Evolutionary conservation across 2,329 filamentous ascomycete genomes (phyloP).

Genomic region (Verticillium dahliae): DNA sequence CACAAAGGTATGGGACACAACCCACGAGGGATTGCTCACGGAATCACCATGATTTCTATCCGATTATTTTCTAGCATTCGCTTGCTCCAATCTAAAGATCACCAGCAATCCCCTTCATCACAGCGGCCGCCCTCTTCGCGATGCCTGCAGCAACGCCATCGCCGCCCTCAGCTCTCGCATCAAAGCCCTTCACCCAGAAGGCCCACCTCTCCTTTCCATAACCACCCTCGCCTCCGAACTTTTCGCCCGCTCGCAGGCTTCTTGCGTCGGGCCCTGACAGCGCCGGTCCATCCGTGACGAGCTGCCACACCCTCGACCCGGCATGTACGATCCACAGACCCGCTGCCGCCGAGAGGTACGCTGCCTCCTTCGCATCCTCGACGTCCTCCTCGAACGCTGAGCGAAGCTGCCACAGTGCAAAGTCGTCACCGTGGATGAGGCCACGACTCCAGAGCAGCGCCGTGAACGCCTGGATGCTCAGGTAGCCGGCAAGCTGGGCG

Average conservation of each 20-base stretch:
- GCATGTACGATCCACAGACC: constrained; percentile 8
- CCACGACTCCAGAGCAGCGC: constrained; percentile 11
- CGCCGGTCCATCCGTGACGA: neutral
- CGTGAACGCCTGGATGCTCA: constrained; percentile 10
- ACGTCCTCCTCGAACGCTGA: constrained; percentile 9
- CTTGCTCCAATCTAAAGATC: neutral
- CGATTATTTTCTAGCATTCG: too few species aligned
- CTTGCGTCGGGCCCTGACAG: neutral
- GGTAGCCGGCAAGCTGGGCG: neutral
- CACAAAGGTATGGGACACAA: too few species aligned
- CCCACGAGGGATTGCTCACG: too few species aligned
- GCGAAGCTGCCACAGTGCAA: constrained; percentile 9
- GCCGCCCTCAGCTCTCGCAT: constrained; percentile 1
- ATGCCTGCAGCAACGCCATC: neutral
- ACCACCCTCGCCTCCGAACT: constrained; percentile 3
- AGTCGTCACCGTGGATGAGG: constrained; percentile 8
- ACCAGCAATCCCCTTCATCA: neutral
- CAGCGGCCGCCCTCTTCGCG: neutral
- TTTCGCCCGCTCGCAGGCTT: constrained; percentile 3
- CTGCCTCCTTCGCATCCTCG: constrained; percentile 5
- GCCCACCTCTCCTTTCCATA: constrained; percentile 8
- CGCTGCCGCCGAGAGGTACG: neutral
- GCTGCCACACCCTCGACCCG: constrained; percentile 8
- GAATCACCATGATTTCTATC: too few species aligned
- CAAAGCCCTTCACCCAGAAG: constrained; percentile 10